These are phyloP conservation scores for Bipolaris sorokiniana DNA, from an alignment of 2,329 filamentous ascomycete genomes.

Conservation along the genomic window DNA sequence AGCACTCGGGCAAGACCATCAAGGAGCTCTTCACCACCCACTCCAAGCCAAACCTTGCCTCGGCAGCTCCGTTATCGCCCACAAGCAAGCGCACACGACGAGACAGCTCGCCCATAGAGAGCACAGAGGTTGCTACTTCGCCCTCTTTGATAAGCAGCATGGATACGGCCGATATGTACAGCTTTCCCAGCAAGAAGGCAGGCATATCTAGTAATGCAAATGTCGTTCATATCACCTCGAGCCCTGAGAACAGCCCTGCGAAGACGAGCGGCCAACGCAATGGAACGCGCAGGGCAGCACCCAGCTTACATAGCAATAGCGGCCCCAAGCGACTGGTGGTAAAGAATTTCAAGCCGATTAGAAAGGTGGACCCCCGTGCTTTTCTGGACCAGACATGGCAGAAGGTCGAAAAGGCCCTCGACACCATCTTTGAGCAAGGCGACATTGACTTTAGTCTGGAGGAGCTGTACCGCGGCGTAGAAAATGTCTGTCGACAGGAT, in stretches of 20 bases:
- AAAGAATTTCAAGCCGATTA: constrained; percentile 79
- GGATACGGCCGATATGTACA: constrained; percentile 46
- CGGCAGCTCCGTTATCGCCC: constrained; percentile 36
- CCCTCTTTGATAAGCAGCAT: constrained; percentile 25
- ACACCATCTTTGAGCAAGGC: constrained; percentile 72
- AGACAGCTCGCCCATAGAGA: constrained; percentile 28
- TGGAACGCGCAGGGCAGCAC: constrained; percentile 54
- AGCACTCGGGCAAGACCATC: constrained; percentile 46
- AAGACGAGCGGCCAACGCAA: constrained; percentile 48
- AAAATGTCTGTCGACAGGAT: constrained; percentile 85
- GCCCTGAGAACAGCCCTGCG: constrained; percentile 51
- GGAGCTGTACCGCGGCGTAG: constrained; percentile 85
- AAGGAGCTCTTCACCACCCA: constrained; percentile 46
- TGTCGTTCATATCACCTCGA: constrained; percentile 40
- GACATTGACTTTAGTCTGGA: constrained; percentile 73
- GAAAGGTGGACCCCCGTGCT: constrained; percentile 70
- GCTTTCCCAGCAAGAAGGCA: constrained; percentile 41
- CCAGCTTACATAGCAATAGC: constrained; percentile 68
- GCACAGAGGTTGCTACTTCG: constrained; percentile 18
- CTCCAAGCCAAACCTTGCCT: constrained; percentile 39
- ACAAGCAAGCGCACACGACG: constrained; percentile 41
- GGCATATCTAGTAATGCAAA: constrained; percentile 23
- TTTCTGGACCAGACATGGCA: constrained; percentile 80
- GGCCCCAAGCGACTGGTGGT: constrained; percentile 89
- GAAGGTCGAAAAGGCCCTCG: constrained; percentile 75